phyloP scores from a whole-genome alignment of 345 rosid genomes.

The Carallia brachiata region DNA sequence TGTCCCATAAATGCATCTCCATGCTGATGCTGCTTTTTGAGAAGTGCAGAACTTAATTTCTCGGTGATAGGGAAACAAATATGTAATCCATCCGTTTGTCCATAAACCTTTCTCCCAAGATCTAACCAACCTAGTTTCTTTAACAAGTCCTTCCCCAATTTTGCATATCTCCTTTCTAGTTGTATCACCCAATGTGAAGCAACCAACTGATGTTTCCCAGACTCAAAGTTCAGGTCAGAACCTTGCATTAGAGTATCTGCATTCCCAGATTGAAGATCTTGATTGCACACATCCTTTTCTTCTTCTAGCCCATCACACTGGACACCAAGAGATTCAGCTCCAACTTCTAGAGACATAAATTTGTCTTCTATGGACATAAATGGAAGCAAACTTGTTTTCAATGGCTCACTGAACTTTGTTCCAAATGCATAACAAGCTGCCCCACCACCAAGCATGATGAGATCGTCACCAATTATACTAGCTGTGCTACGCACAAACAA shows the following conservation, averaged over 20 bases:
- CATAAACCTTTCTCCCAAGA: slow-evolving; percentile 63
- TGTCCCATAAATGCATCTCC: slow-evolving; percentile 31
- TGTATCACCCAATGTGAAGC: slow-evolving; percentile 44
- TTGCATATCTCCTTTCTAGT: slow-evolving; percentile 62
- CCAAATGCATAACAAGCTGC: too few species aligned
- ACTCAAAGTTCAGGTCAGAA: slow-evolving; percentile 18
- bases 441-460: slow-evolving; percentile 20
- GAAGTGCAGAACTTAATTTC: slow-evolving; percentile 46
- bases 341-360: slow-evolving; percentile 3
- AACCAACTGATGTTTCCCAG: slow-evolving; percentile 7
- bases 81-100: slow-evolving; percentile 43
- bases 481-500: slow-evolving; percentile 73
- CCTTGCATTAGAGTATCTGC: slow-evolving; percentile 23
- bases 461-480: slow-evolving; percentile 67
- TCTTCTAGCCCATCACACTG: slow-evolving; percentile 22
- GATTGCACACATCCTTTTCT: slow-evolving; percentile 23
- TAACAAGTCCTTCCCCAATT: slow-evolving; percentile 75
- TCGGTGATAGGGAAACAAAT: slow-evolving; percentile 85
- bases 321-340: slow-evolving; percentile 24
- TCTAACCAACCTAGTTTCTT: slow-evolving; percentile 90
- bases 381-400: too few species aligned
- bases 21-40: slow-evolving; percentile 29
- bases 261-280: slow-evolving; percentile 25
- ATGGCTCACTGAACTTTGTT: too few species aligned
- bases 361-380: too few species aligned